Evolutionary conservation across 2,329 filamentous ascomycete genomes (phyloP).

Genomic region (Scedosporium minutisporum): DNA sequence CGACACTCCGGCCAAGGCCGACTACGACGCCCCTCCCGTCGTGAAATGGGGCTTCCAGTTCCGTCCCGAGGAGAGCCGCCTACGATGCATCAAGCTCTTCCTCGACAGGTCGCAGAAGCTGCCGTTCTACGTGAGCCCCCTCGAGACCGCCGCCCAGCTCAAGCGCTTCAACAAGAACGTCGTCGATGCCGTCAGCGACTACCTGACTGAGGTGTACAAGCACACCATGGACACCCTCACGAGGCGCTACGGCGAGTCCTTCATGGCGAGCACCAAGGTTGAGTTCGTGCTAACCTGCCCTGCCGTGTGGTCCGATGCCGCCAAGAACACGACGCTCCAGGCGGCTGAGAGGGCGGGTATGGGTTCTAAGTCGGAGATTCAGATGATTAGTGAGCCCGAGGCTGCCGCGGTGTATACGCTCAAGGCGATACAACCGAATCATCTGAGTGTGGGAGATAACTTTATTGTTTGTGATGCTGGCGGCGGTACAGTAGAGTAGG

Average conservation of each 20-base stretch:
- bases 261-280: conserved; percentile 66
- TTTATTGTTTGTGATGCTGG: conserved; percentile 55
- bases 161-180: conserved; percentile 67
- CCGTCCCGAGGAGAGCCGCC: conserved; percentile 63
- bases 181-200: conserved; percentile 70
- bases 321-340: conserved; percentile 73
- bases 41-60: conserved; percentile 79
- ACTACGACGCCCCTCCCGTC: conserved; percentile 11
- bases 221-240: conserved; percentile 73
- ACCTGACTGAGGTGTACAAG: conserved; percentile 63
- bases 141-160: conserved; percentile 70
- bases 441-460: conserved; percentile 58
- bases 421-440: conserved; percentile 68
- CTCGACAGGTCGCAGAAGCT: conserved; percentile 72
- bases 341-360: conserved; percentile 72
- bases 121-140: conserved; percentile 68
- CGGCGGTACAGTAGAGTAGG: conserved; percentile 58
- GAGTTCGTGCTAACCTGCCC: conserved; percentile 76
- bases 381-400: conserved; percentile 74
- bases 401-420: conserved; percentile 72
- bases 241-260: conserved; percentile 64
- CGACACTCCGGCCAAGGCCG: conserved; percentile 19
- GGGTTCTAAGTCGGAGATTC: conserved; percentile 59
- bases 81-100: conserved; percentile 78
- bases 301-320: conserved; percentile 75